Conservation (phyloP, 2,329 filamentous ascomycete species). For the Magnaporthales sp. region DNA sequence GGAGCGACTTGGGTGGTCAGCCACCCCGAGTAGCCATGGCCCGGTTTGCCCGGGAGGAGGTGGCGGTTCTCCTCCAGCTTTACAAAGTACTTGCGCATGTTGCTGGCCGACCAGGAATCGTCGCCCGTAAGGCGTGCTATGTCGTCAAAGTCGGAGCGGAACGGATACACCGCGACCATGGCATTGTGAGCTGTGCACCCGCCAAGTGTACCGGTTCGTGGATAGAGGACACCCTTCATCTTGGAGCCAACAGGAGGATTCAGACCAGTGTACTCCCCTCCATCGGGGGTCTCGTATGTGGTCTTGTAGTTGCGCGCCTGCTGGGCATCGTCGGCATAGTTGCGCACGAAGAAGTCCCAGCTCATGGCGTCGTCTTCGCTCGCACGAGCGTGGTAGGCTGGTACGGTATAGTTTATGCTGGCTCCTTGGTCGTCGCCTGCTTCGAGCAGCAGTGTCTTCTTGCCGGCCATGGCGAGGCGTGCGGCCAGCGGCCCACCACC, state of each 20-base stretch:
- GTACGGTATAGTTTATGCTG: slow-evolving; percentile 16
- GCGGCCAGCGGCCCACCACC: slow-evolving; percentile 51
- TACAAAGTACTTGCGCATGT: slow-evolving; percentile 49
- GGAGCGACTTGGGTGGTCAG: slow-evolving; percentile 16
- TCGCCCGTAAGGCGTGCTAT: slow-evolving; percentile 33
- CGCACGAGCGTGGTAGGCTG: slow-evolving; percentile 6
- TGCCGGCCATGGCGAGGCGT: slow-evolving; percentile 49
- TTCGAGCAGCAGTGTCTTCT: slow-evolving; percentile 50
- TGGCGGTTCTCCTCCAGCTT: slow-evolving; percentile 46
- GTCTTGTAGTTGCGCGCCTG: slow-evolving; percentile 44
- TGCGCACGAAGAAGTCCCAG: slow-evolving; percentile 56
- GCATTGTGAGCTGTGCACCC: slow-evolving; percentile 28
- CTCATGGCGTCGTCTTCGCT: slow-evolving; percentile 16
- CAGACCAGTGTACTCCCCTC: slow-evolving; percentile 23
- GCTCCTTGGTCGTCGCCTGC: slow-evolving; percentile 42
- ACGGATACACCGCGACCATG: slow-evolving; percentile 27
- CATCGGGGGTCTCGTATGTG: slow-evolving; percentile 25
- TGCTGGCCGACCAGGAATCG: slow-evolving; percentile 32
- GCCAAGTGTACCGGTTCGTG: slow-evolving; percentile 26
- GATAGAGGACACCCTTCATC: slow-evolving; percentile 26
- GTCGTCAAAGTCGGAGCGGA: slow-evolving; percentile 30
- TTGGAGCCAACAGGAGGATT: slow-evolving; percentile 22
- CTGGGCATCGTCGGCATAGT: slow-evolving; percentile 42
- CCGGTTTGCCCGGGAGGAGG: slow-evolving; percentile 27
- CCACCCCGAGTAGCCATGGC: slow-evolving; percentile 51